A percentile compares a stretch with the other conserved stretches of the same genome.
phyloP scores from a whole-genome alignment of 306 rosid genomes.

The Acacia melanoxylon region DNA sequence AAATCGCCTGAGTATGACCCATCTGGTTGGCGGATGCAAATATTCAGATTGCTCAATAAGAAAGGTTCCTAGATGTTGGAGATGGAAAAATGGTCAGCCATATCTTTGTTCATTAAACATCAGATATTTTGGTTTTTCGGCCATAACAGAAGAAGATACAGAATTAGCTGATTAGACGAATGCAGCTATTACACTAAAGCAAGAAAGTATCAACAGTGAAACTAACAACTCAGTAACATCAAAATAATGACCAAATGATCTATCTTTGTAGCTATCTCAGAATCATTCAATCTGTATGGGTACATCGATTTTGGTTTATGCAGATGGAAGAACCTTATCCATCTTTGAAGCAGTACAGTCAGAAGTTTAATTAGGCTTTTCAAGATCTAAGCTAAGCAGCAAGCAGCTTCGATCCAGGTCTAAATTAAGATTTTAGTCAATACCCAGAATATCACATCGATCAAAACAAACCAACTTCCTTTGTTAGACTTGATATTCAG shows the following conservation, averaged over 20 bases:
- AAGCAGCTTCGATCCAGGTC: not conserved
- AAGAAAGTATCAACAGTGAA: not conserved
- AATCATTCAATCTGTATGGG: not conserved
- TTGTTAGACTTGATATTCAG: not conserved
- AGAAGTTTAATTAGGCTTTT: not conserved
- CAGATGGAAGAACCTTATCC: not conserved
- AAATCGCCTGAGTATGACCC: slow-evolving; percentile 63
- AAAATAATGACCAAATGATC: not conserved
- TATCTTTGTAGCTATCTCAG: not conserved
- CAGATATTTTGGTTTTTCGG: no score
- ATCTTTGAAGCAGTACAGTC: not conserved
- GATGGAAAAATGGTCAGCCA: slow-evolving; percentile 26
- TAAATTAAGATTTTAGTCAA: not conserved
- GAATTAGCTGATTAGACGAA: not conserved
- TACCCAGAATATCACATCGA: not conserved
- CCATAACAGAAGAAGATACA: not conserved
- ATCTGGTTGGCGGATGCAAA: slow-evolving; percentile 75
- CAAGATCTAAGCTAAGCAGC: not conserved
- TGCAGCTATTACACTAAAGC: not conserved
- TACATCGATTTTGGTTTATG: not conserved
- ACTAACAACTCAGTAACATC: not conserved
- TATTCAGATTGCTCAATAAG: slow-evolving; percentile 65
- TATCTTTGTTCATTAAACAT: not conserved
- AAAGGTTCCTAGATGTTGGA: slow-evolving; percentile 48
- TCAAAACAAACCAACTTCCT: not conserved